phyloP scores from a whole-genome alignment of 2,329 filamentous ascomycete genomes.

The Neofusicoccum sp. region DNA sequence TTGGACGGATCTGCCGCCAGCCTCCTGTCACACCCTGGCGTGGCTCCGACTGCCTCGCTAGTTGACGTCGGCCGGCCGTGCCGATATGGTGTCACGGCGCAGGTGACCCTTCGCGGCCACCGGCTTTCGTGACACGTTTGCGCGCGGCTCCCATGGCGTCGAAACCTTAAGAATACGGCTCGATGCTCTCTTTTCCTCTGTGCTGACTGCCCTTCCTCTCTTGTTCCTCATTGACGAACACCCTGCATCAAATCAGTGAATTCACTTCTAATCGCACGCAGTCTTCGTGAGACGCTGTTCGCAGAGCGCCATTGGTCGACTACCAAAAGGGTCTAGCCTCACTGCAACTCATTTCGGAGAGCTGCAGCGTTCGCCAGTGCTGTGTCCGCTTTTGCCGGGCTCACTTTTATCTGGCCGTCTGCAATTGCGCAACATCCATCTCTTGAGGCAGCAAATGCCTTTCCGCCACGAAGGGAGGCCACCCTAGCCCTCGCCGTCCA shows the following conservation, averaged over 20 bases:
- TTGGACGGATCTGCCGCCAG: neutral
- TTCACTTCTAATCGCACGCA: neutral
- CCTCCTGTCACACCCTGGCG: neutral
- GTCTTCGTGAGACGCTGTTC: neutral
- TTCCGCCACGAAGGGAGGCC: neutral
- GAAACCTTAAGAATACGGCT: neutral
- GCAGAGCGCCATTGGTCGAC: neutral
- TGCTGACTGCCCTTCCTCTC: neutral
- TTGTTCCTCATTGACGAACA: neutral
- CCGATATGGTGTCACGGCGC: conserved; percentile 11
- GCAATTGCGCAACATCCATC: neutral
- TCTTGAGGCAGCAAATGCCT: neutral
- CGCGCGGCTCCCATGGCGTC: neutral
- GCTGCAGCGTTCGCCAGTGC: neutral
- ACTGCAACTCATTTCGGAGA: neutral
- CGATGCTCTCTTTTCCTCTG: neutral
- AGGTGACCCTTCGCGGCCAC: conserved; percentile 4
- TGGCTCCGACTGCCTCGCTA: neutral
- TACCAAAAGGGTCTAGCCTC: no score
- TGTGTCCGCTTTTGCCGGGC: no score
- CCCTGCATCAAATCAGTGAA: neutral
- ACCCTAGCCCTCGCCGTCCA: neutral
- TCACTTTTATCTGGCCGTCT: neutral
- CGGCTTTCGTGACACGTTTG: conserved; percentile 1
- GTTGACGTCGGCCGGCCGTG: conserved; percentile 1